Base-by-base conservation (phyloP, 257 asterid genomes). In the Nicotiana sylvestris region DNA sequence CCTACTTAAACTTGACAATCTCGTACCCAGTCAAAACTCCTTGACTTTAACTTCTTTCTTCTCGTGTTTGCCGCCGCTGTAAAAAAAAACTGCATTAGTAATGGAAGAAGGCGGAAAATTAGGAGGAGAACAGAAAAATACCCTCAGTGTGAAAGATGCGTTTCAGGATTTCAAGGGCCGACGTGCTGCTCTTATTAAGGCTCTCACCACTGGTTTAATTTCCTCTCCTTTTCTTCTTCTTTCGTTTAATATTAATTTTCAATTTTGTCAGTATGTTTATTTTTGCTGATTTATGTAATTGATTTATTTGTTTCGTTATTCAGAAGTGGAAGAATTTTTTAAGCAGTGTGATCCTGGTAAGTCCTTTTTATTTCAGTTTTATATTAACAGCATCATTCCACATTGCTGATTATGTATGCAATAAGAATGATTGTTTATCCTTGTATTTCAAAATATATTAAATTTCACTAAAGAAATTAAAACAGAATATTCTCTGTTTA, bases 301-400 rank as follows among this genome's bases (percentile, higher is more conserved):
- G 43, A 21, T 60, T 37, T 62, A 0, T 6, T 57, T 46, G 77
- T n/a, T 30, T 76, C 66, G 53, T 43, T 39, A 74, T 85, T 85
- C 82, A 90, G 93, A 90, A 12, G 88, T 86, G 49, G 89, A 84
- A 35, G 90, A 84, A 13, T 85, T 88, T 35, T 81, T 25, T 67
- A 72, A 82, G 81, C 86, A 84, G 89, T 88, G 93, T 78, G 90
- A 90, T 86, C 93, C 93, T 77, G 91, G 91, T 84, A 57, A 46
- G 83, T 15, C 30, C 27, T 56, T 12, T 18, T 2, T 18, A 21
- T 43, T 43, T 0, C 51, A 43, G 51, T 43, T 43, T 43, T 43
- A 43, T 43, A 43, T 43, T 43, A 43, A 43, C 11, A 43, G 51
- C 51, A 9, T 43, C 51, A 43, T 43, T 43, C 51, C 12, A 9